Evolutionary conservation across 331 rosid genomes (phyloP), one percentile per base, ranked within the genome.

Genomic region (Malus hybrid): DNA sequence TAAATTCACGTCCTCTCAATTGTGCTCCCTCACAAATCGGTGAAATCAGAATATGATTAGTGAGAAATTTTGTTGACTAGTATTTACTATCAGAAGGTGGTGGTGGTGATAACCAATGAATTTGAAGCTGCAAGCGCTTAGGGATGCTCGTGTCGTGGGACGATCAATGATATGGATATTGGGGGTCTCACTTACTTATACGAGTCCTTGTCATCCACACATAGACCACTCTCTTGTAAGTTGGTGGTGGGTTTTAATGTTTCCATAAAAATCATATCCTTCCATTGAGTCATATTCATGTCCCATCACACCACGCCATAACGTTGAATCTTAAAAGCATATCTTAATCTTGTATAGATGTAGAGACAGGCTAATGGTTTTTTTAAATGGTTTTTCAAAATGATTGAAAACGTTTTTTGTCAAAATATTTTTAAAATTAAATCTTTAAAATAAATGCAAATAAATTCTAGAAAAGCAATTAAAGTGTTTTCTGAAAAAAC

Each of bases 101-200:
- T 50, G 61, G 92, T 90, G 87, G 82, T 67, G 66, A 66, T 83
- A 86, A 80, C 91, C 86, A 83, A 29, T 86, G n/a, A 87, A 77
- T 65, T 55, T 46, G 2, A 46, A 56, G 76, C 87, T 85, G 96
- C 87, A 91, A 85, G 42, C 59, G 70, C 33, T 0, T 22, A 20
- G 56, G 65, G 67, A 62, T 50, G 15, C 24, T 52, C 57, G 57
- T 16, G 57, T 48, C 55, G 55, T 15, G 55, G 6, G 19, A 15
- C 4, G 3, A n/a, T 9, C 18, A 14, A 31, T 13, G 39, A 12
- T 32, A 16, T 29, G 9, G 72, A 44, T 42, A n/a, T 57, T 84
- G 67, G 74, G 64, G 31, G 12, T 18, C 8, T 71, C 62, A 56
- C 69, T 66, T 36, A 71, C 71, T 50, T 68, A 16, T 20, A 18